Evolutionary conservation across 306 rosid genomes (phyloP), one percentile per base, ranked within the genome.

Genomic region (Cicer pinnatifidum): DNA sequence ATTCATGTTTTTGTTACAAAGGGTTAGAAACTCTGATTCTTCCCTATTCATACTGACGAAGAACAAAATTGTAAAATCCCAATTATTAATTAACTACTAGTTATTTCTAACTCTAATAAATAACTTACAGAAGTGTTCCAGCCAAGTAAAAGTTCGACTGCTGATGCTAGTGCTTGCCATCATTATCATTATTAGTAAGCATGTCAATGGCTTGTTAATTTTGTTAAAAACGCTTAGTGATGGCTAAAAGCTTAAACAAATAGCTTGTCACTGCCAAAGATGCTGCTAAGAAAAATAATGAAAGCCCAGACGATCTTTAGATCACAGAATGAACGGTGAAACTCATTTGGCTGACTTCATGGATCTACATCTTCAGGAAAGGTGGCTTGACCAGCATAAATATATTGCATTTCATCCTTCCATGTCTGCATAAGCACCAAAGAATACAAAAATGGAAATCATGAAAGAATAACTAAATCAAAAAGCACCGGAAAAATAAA

Each of bases 371-470:
- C 92, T 84, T 79, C 88, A 6, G 89, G 88, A 62, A 90, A 81
- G 64, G 45, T 73, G 38, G 88, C 88, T 62, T 83, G 58, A 6
- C 86, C 88, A 0, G 81, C 75, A 62, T 85, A 88, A 71, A 88
- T 72, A 74, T 83, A 84, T 67, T 84, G 91, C 89, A 92, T 85
- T 78, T 92, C 97, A 46, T 84, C 94, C 81, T 80, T 85, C 97
- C 97, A 90, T 38, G 92, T 83, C 97, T 92, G 90, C 81, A 85
- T 74, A 71, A 82, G 76, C 56, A 46, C 39, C 80, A 10, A 75
- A 72, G 12, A 64, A 35, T 12, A 73, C 23, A 8, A n/a, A 39
- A 54, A 64, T 51, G 63, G 39, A 40, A 19, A 68, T 72, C 74
- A 8, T 5, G 50, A 68, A 78, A 66, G 5, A 56, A 33, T 28